Conservation (phyloP, 768 basidiomycete genomes). For the Saitozyma sp. region DNA sequence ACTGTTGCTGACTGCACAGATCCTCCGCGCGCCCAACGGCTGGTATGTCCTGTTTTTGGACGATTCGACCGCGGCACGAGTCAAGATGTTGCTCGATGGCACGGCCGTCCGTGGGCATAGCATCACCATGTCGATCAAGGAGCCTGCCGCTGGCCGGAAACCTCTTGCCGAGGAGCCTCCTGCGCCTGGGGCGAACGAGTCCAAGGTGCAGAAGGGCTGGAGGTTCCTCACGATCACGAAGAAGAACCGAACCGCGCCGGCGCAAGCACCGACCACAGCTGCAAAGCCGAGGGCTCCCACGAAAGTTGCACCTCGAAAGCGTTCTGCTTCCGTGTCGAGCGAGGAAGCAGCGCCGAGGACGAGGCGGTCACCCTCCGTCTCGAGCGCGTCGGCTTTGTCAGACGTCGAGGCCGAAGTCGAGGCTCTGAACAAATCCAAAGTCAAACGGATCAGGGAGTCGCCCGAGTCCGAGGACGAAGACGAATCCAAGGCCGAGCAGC, state of each 20-base stretch:
- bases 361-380: neutral
- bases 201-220: conserved; percentile 21
- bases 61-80: conserved; percentile 64
- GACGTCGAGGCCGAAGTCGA: conserved; percentile 21
- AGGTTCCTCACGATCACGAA: conserved; percentile 39
- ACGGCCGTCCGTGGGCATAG: conserved; percentile 37
- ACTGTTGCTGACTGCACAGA: conserved; percentile 54
- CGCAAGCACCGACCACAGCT: conserved; percentile 1
- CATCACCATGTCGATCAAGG: conserved; percentile 33
- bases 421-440: neutral
- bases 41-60: conserved; percentile 81
- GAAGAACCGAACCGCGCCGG: conserved; percentile 24
- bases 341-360: neutral
- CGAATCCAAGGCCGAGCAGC: neutral
- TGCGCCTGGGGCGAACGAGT: neutral
- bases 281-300: neutral
- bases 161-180: conserved; percentile 4
- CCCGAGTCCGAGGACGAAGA: neutral
- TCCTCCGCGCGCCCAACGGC: conserved; percentile 68
- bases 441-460: neutral
- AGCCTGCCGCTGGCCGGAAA: conserved; percentile 48
- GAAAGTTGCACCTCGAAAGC: no score
- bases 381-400: conserved; percentile 21
- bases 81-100: conserved; percentile 63
- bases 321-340: no score